phyloP scores from a whole-genome alignment of 1,139 yeast species.

The Torulaspora globosa region DNA sequence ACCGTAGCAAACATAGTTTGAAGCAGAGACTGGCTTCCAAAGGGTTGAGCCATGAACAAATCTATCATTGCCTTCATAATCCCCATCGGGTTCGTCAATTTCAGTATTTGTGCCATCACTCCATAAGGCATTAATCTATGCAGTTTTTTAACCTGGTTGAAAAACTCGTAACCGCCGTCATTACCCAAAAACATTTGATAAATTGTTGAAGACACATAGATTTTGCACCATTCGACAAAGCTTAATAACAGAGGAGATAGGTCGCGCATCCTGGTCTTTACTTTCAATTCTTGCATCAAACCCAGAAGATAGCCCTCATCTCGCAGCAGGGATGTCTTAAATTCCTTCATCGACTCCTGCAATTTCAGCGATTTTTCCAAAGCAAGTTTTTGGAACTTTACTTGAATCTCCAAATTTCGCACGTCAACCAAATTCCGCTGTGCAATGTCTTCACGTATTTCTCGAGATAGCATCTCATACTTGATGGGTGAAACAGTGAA shows the following conservation, averaged over 20 bases:
- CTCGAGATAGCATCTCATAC: slow-evolving; percentile 38
- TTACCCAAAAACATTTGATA: slow-evolving; percentile 75
- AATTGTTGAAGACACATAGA: slow-evolving; percentile 78
- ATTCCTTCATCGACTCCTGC: slow-evolving; percentile 36
- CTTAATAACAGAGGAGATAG: slow-evolving; percentile 64
- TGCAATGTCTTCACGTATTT: slow-evolving; percentile 49
- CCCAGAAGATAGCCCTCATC: slow-evolving; percentile 36
- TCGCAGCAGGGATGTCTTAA: slow-evolving; percentile 35
- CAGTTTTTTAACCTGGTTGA: slow-evolving; percentile 60
- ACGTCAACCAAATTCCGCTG: slow-evolving; percentile 59
- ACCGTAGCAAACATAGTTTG: slow-evolving; percentile 70
- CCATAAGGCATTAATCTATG: slow-evolving; percentile 76
- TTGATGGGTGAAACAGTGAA: slow-evolving; percentile 39
- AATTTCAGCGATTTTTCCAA: slow-evolving; percentile 35
- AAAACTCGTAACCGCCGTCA: slow-evolving; percentile 72
- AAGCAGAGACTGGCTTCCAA: slow-evolving; percentile 64
- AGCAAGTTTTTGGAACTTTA: slow-evolving; percentile 69
- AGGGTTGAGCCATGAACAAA: slow-evolving; percentile 72
- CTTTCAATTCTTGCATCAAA: slow-evolving; percentile 51
- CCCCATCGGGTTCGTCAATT: slow-evolving; percentile 80
- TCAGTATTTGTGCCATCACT: slow-evolving; percentile 66
- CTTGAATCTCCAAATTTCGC: slow-evolving; percentile 58
- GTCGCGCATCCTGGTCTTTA: slow-evolving; percentile 50
- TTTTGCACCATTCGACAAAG: slow-evolving; percentile 74
- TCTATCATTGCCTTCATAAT: slow-evolving; percentile 76